A percentile compares a stretch with the other conserved stretches of the same genome.
Evolutionary conservation across 345 rosid genomes (phyloP).

Genomic region (Brassica nigra): DNA sequence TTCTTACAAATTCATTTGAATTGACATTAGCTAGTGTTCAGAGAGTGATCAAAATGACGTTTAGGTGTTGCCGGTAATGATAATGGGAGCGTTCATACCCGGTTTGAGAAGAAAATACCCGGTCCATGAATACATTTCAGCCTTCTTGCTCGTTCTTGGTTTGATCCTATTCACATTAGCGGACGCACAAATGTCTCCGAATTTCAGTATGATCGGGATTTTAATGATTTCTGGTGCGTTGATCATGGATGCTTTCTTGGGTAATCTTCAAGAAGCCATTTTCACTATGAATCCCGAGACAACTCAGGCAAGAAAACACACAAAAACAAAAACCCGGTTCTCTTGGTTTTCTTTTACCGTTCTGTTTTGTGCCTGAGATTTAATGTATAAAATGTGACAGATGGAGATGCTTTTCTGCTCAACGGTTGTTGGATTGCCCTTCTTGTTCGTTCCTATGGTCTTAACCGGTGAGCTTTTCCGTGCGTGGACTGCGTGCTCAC

Average conservation of each 20-base stretch:
- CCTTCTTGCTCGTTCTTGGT: constrained; percentile 77
- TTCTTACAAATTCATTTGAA: neutral
- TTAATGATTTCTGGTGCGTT: constrained; percentile 88
- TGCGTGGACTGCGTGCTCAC: constrained; percentile 93
- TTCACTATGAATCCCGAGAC: constrained; percentile 91
- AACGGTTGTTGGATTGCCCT: constrained; percentile 87
- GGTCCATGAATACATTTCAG: constrained; percentile 75
- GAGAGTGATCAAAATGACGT: constrained; percentile 13
- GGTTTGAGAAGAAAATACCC: constrained; percentile 91
- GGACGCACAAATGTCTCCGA: constrained; percentile 91
- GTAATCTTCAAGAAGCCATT: constrained; percentile 92
- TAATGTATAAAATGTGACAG: constrained; percentile 42
- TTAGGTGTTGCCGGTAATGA: constrained; percentile 92
- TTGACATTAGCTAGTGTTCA: neutral
- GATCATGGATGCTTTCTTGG: constrained; percentile 86
- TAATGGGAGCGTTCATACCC: constrained; percentile 96
- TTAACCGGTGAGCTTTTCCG: constrained; percentile 90
- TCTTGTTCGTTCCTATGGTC: constrained; percentile 90
- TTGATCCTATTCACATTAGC: constrained; percentile 90
- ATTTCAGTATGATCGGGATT: constrained; percentile 82
- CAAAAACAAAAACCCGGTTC: neutral
- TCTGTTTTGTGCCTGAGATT: constrained; percentile 5
- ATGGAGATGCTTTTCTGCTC: constrained; percentile 98
- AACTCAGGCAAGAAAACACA: constrained; percentile 59
- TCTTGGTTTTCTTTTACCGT: neutral